Conservation (phyloP, 306 rosid genomes). For the Urtica urens region DNA sequence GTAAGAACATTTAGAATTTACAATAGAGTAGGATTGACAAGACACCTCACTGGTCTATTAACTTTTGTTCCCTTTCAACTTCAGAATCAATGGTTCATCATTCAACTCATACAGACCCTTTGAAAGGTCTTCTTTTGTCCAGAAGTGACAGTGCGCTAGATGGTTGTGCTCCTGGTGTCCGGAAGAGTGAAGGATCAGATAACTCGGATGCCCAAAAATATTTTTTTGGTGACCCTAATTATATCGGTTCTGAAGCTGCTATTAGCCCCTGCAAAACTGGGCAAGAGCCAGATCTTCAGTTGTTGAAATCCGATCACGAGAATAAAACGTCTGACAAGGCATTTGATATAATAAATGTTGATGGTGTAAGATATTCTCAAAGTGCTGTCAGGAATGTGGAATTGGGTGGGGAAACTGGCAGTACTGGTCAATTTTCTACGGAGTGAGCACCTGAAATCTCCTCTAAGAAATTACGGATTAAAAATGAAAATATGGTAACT, state of each 20-base stretch:
- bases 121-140: conserved; percentile 25
- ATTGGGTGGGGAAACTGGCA: conserved; percentile 7
- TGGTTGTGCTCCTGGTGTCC: conserved; percentile 18
- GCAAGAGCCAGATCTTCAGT: conserved; percentile 10
- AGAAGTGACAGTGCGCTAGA: conserved; percentile 18
- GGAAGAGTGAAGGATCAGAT: conserved; percentile 12
- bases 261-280: conserved; percentile 7
- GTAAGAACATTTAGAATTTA: conserved; percentile 22
- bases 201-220: conserved; percentile 19
- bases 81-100: conserved; percentile 21
- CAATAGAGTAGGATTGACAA: conserved; percentile 11
- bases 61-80: conserved; percentile 12
- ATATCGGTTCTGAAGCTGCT: conserved; percentile 27
- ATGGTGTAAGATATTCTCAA: conserved; percentile 25
- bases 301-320: conserved; percentile 17
- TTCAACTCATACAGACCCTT: conserved; percentile 18
- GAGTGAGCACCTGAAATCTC: conserved; percentile 16
- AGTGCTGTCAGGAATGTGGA: conserved; percentile 15
- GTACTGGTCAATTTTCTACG: conserved; percentile 18
- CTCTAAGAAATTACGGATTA: conserved; percentile 16
- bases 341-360: conserved; percentile 14
- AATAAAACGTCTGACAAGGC: conserved; percentile 15
- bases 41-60: conserved; percentile 12
- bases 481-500: conserved; percentile 12
- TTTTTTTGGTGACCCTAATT: conserved; percentile 15